Base-by-base conservation (phyloP, 495 filamentous ascomycete genomes). In the Lentithecium fluviatile region DNA sequence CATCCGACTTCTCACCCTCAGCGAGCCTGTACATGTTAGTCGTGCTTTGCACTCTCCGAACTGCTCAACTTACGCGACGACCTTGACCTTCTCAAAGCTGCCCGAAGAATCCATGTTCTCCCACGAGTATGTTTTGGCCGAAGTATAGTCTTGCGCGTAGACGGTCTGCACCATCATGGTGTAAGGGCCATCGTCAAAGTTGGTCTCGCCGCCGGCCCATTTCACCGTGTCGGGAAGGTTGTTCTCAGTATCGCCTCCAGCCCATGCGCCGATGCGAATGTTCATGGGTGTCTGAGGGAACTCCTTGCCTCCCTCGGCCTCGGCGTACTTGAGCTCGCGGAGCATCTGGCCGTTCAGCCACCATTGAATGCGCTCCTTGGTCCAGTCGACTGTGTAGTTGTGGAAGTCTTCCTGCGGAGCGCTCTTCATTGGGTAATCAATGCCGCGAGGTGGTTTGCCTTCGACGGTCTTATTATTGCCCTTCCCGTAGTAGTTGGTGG, bases 11-110 rank as follows among this genome's bases (percentile, higher is more conserved):
- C 29, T 32, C 29, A 32, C 15, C 40, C 15, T 43, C 40, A 6
- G 13, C 15, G 40, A n/a, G 13, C 5, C 40, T 43, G 40, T 5
- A 13, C 40, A 19, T 21, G 53, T 67, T 46, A 62, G 60, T 52
- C 45, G 42, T 54, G 57, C 69, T 57, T 64, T 62, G 20, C 12
- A 20, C 36, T 11, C 13, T 42, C 17, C 40, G 5, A 20, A 34
- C 19, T 26, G n/a, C 5, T 8, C 29, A 0, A 79, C 83, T 72
- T 80, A 86, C 84, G 68, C 67, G 55, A 77, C 70, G n/a, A 84
- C 73, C 69, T 88, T 80, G 79, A 93, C 91, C 73, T 84, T 90
- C 69, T 87, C 67, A 79, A 79, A 89, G 17, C 73, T 75, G 45
- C 68, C 66, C 12, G 61, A 55, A 13, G 42, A 56, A 40, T 60